Evolutionary conservation across 2,329 filamentous ascomycete genomes (phyloP).

Genomic region (Ophiocordyceps camponoti-floridani): DNA sequence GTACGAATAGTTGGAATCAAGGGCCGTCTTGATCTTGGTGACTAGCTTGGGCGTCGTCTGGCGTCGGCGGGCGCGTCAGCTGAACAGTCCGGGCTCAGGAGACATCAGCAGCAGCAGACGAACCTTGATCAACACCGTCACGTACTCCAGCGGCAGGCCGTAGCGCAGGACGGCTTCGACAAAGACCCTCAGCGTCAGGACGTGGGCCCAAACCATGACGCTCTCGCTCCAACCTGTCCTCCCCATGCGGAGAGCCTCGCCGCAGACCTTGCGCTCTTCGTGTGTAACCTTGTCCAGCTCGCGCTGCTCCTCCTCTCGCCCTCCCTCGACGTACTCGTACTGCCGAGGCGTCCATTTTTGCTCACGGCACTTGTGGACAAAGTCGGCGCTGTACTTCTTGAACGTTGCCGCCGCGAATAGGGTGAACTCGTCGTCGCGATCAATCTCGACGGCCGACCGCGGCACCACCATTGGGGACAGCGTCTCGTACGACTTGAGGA

Average conservation of each 20-base stretch:
- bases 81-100: background rate
- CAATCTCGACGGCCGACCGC: slow-evolving; percentile 62
- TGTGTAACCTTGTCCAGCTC: slow-evolving; percentile 68
- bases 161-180: slow-evolving; percentile 97
- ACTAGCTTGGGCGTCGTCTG: slow-evolving; percentile 73
- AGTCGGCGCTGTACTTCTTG: slow-evolving; percentile 77
- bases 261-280: slow-evolving; percentile 84
- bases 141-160: slow-evolving; percentile 77
- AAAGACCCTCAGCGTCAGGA: slow-evolving; percentile 79
- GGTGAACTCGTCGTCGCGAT: slow-evolving; percentile 76
- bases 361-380: slow-evolving; percentile 81
- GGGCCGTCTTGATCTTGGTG: slow-evolving; percentile 59
- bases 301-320: slow-evolving; percentile 71
- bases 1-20: slow-evolving; percentile 79
- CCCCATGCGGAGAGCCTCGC: slow-evolving; percentile 72
- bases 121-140: slow-evolving; percentile 73
- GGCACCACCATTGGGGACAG: slow-evolving; percentile 84
- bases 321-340: slow-evolving; percentile 83
- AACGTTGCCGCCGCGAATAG: slow-evolving; percentile 83
- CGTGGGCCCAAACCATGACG: slow-evolving; percentile 91
- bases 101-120: slow-evolving; percentile 8
- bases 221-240: slow-evolving; percentile 91
- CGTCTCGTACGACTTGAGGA: slow-evolving; percentile 76
- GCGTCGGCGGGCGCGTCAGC: background rate
- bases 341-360: slow-evolving; percentile 89